A percentile compares a stretch with the other conserved stretches of the same genome.
Evolutionary conservation across 1,284 basidiomycete genomes (phyloP).

Genomic region (Rhodotorula sp.): DNA sequence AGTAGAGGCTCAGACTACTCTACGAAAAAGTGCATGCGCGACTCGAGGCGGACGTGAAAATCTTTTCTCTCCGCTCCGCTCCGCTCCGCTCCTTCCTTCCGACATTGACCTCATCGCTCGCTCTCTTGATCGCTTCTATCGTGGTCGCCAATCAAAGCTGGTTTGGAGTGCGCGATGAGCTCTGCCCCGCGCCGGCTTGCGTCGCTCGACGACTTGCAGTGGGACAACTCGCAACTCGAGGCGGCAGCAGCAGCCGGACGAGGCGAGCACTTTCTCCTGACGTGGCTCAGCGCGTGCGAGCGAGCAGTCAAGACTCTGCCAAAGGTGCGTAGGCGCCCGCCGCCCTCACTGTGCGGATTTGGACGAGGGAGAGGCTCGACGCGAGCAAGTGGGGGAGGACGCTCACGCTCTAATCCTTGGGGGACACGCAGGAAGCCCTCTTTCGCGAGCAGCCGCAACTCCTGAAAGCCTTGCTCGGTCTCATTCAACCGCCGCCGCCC

Average conservation of each 20-base stretch:
- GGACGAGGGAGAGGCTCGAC: neutral
- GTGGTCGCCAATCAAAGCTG: neutral
- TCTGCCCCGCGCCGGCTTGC: neutral
- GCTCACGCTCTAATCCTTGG: neutral
- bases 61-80: neutral
- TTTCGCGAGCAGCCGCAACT: conserved; percentile 18
- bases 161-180: neutral
- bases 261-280: conserved; percentile 27
- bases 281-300: conserved; percentile 32
- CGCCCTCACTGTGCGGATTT: too few species aligned
- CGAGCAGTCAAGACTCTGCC: conserved; percentile 9
- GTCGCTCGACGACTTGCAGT: conserved; percentile 10
- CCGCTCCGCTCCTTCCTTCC: neutral
- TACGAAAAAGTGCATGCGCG: too few species aligned
- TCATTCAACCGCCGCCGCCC: conserved; percentile 18
- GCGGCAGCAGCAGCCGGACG: conserved; percentile 4
- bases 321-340: conserved; percentile 3
- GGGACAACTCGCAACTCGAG: conserved; percentile 5
- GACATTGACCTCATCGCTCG: neutral
- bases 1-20: too few species aligned
- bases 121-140: neutral
- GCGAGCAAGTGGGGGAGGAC: neutral
- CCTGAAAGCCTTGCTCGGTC: conserved; percentile 21
- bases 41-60: too few species aligned
- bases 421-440: conserved; percentile 17